Base-by-base conservation (phyloP, 768 basidiomycete genomes). In the Daedalea quercina region DNA sequence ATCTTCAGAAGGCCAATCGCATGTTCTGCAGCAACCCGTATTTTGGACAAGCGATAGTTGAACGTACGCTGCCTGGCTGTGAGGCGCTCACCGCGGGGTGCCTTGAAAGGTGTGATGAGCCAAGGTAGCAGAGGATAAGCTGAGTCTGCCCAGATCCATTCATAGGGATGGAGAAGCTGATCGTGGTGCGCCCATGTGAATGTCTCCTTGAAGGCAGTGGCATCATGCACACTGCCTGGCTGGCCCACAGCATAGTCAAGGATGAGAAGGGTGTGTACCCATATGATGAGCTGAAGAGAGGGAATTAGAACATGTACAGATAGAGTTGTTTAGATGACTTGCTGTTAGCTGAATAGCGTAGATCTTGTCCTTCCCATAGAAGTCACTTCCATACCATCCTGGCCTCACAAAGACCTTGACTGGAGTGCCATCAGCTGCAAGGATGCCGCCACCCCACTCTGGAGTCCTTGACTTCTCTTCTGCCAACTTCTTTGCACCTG, bases 191-290 rank as follows among this genome's bases (percentile, higher is more conserved):
- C 8, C n/a, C 45, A 51, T 13, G 67, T 51, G 0, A 51, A 40
- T n/a, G 70, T 69, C 3, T 67, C 60, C 23, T 49, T n/a, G 59
- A 65, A 70, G 4, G 68, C 67, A 43, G 61, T 60, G 9, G 69
- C 52, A 58, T 72, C 65, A 60, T 72, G 68, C 23, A 63, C 60
- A 44, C 67, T 70, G 3, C 68, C 70, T 19, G 66, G 60, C 0
- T 67, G 47, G 0, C 70, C 69, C 48, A 67, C 56, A 19, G 51
- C 59, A 56, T 60, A 70, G 45, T 70, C 65, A 42, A 67, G 47
- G 17, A 70, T 69, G 9, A 63, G 26, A 9, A 47, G 31, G 47
- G 15, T 19, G 11, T 20, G 28, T 31, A 49, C 9, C 9, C 12
- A 23, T 6, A 44, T 23, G 31, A 34, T 22, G 13, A 35, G n/a